These are phyloP conservation scores for Penicillium capsulatum DNA, from an alignment of 2,329 filamentous ascomycete species.

Conservation along the genomic window DNA sequence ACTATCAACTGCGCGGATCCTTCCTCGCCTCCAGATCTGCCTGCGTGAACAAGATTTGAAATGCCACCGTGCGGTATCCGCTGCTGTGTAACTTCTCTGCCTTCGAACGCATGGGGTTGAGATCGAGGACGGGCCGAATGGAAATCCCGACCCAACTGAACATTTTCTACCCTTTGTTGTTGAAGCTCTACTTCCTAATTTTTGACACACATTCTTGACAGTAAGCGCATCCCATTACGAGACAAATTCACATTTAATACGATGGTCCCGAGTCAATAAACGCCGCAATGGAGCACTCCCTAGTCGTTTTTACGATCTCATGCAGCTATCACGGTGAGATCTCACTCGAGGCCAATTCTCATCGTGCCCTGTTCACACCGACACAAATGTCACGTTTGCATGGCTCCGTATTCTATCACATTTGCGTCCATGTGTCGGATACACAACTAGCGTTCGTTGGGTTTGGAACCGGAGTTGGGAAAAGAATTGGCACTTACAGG, in stretches of 20 bases:
- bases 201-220: neutral
- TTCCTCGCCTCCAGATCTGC: neutral
- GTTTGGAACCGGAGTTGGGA: neutral
- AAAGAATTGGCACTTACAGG: too few species aligned
- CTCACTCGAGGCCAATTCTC: neutral
- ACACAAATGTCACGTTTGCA: neutral
- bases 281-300: slow-evolving; percentile 1
- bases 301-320: neutral
- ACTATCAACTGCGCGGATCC: neutral
- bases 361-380: neutral
- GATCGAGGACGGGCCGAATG: neutral
- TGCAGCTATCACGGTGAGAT: neutral
- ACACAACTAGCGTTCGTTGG: neutral
- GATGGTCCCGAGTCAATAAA: too few species aligned
- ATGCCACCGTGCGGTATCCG: neutral
- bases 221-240: too few species aligned
- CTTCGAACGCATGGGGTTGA: neutral
- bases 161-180: neutral
- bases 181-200: neutral
- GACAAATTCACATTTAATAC: too few species aligned
- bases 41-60: too few species aligned
- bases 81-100: neutral
- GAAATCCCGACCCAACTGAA: neutral
- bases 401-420: too few species aligned
- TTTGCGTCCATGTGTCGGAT: too few species aligned